Base-by-base conservation (phyloP, 345 rosid species). In the Arabis hirsuta region DNA sequence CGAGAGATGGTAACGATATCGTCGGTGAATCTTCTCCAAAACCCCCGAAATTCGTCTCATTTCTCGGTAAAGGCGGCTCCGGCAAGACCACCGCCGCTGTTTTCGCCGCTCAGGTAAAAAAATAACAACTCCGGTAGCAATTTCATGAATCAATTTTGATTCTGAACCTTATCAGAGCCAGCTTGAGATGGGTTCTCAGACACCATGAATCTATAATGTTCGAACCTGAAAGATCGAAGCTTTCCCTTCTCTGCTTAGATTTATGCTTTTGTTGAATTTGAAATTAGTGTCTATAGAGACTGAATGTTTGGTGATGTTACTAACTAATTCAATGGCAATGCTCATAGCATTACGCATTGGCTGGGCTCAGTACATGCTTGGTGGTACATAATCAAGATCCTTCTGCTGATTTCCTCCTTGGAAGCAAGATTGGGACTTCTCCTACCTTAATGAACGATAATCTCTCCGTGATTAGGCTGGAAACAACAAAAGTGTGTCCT, bases 11-110 rank as follows among this genome's bases (percentile, higher is more conserved):
- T 69, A 57, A 45, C 14, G 16, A 50, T 39, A 72, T 63, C 60
- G 50, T 44, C 24, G 7, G 29, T 11, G 66, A 70, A 4, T 68
- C 67, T 53, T 65, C 79, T 58, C 55, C 42, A 36, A 71, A 74
- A 65, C 66, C 84, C 12, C 76, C 92, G 7, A 82, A 80, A 76
- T 67, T 91, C 78, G 79, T 94, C 61, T 86, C 95, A 20, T 91
- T 91, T 69, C 63, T 91, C 45, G 98, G 97, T 14, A 91, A 91
- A 86, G 97, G 96, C 70, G 97, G 96, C 14, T 86, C 95, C 67
- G 96, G 96, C 66, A 91, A 91, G 89, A 91, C 97, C 69, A 90
- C 88, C 58, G 78, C 96, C 39, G 81, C 97, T 46, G 74, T 89
- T 57, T 85, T 91, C 65, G 96, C 98, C 19, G 95, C 96, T 69